A percentile compares a stretch with the other conserved stretches of the same genome.
Evolutionary conservation across 2,329 filamentous ascomycete species (phyloP).

Genomic region (Penicillium sp.): DNA sequence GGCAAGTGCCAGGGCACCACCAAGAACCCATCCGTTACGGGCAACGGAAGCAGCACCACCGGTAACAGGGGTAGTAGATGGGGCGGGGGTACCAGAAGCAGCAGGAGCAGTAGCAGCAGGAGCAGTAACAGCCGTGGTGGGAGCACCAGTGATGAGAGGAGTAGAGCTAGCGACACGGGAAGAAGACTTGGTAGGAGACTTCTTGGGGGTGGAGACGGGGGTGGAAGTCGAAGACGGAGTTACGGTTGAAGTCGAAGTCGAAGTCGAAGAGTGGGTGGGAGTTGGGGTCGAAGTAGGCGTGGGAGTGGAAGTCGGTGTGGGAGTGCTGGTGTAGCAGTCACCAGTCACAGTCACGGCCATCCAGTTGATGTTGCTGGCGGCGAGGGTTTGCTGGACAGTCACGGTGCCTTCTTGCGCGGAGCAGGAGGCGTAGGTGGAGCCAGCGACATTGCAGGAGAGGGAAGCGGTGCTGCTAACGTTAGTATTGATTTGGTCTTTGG

Average conservation of each 20-base stretch:
- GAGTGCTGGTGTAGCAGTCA: conserved; percentile 19
- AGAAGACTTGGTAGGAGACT: conserved; percentile 15
- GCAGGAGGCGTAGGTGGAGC: conserved; percentile 30
- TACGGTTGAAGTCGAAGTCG: conserved; percentile 9
- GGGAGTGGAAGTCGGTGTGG: conserved; percentile 17
- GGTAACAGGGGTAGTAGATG: conserved; percentile 4
- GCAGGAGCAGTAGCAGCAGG: neutral
- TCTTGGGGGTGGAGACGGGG: conserved; percentile 14
- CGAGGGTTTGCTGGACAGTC: conserved; percentile 17
- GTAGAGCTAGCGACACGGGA: conserved; percentile 11
- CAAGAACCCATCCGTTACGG: conserved; percentile 24
- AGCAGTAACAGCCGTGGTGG: neutral
- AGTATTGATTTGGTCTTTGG: neutral
- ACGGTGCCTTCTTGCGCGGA: conserved; percentile 16
- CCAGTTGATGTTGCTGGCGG: conserved; percentile 20
- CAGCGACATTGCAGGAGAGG: conserved; percentile 26
- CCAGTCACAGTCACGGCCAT: conserved; percentile 28
- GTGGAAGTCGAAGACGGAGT: conserved; percentile 9
- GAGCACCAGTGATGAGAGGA: conserved; percentile 10
- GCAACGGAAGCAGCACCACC: conserved; percentile 26
- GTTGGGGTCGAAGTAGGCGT: conserved; percentile 16
- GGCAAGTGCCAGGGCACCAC: conserved; percentile 28
- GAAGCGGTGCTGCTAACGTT: neutral
- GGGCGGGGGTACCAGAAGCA: neutral
- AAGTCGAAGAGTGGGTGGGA: conserved; percentile 2